A percentile compares a stretch with the other conserved stretches of the same genome.
Conservation (phyloP, 306 rosid genomes). For the Elaeagnus macrophylla region DNA sequence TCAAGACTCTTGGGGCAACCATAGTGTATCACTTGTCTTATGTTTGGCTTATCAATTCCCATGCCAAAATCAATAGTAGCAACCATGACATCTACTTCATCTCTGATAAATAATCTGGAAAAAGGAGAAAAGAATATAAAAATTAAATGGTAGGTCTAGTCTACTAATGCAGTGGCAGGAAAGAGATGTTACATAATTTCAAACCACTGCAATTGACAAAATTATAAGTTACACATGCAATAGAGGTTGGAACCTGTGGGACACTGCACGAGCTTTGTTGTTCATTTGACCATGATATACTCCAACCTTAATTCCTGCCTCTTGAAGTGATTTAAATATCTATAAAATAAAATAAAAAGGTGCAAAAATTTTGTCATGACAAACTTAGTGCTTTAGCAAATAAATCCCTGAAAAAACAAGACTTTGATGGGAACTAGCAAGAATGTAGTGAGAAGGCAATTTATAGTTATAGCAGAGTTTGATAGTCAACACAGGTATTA, state of each 20-base stretch:
- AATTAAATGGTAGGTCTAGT: conserved; percentile 13
- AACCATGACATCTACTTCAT: conserved; percentile 77
- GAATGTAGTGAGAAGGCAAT: conserved; percentile 3
- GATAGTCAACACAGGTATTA: conserved; percentile 1
- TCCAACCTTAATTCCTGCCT: conserved; percentile 59
- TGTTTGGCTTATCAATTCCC: conserved; percentile 93
- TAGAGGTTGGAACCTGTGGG: conserved; percentile 57
- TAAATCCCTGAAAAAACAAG: conserved; percentile 8
- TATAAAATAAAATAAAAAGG: conserved; percentile 31
- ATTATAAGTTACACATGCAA: conserved; percentile 18
- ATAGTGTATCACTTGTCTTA: conserved; percentile 84
- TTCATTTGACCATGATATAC: conserved; percentile 76
- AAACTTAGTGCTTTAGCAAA: conserved; percentile 14
- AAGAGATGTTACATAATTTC: conserved; percentile 15
- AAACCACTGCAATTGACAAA: conserved; percentile 11
- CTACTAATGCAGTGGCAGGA: background rate
- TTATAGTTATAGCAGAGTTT: conserved; percentile 4
- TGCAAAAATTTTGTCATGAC: conserved; percentile 4
- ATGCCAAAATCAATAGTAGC: conserved; percentile 93
- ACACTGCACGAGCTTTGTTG: conserved; percentile 61
- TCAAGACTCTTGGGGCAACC: conserved; percentile 92
- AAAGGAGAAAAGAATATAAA: conserved; percentile 18
- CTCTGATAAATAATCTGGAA: conserved; percentile 69
- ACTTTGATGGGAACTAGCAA: conserved; percentile 5
- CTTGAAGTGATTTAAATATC: conserved; percentile 54